Evolutionary conservation across 768 basidiomycete species (phyloP).

Genomic region (Lepiota venenata): DNA sequence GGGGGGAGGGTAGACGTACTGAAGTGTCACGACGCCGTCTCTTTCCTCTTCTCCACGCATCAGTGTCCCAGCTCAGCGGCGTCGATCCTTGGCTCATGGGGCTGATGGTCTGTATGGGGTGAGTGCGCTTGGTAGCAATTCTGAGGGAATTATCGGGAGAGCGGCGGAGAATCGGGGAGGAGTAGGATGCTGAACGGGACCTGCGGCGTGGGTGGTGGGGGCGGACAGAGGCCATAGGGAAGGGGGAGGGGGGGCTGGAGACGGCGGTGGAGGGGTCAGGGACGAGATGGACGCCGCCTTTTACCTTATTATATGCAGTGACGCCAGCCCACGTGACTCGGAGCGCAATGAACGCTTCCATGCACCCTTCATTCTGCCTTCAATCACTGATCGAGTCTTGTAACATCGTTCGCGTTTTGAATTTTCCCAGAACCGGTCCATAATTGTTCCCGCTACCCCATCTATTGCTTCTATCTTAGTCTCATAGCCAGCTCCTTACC

Average conservation of each 20-base stretch:
- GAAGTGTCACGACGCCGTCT: slow-evolving; percentile 45
- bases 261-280: slow-evolving; percentile 4
- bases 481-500: too few relatives aligned
- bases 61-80: slow-evolving; percentile 49
- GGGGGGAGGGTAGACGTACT: slow-evolving; percentile 23
- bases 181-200: slow-evolving; percentile 50
- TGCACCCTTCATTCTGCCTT: not conserved
- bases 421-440: too few relatives aligned
- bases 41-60: slow-evolving; percentile 53
- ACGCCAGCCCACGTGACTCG: slow-evolving; percentile 3
- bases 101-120: slow-evolving; percentile 33
- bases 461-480: too few relatives aligned
- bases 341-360: not conserved
- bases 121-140: slow-evolving; percentile 45
- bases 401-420: too few relatives aligned
- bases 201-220: slow-evolving; percentile 40
- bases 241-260: slow-evolving; percentile 19
- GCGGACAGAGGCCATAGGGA: slow-evolving; percentile 25
- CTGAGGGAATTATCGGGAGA: slow-evolving; percentile 36
- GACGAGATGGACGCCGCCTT: not conserved
- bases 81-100: slow-evolving; percentile 19
- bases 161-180: slow-evolving; percentile 6
- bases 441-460: too few relatives aligned
- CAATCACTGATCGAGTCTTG: too few relatives aligned
- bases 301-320: slow-evolving; percentile 6